phyloP scores from a whole-genome alignment of 1,139 yeast species.

The Yamadazyma dendronema region DNA sequence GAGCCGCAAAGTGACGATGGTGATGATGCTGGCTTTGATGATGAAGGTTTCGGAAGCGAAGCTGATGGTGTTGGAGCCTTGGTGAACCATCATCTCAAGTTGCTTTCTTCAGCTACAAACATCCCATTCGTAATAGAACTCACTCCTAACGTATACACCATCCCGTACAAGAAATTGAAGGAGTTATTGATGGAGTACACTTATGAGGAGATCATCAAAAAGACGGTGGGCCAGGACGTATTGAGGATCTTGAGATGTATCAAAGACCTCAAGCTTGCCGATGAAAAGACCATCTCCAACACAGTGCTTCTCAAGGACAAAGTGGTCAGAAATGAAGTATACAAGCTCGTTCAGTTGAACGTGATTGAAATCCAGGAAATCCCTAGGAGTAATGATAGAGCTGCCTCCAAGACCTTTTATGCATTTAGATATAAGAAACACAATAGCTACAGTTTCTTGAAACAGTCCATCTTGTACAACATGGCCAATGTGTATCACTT shows the following conservation, averaged over 20 bases:
- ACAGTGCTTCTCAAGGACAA: conserved; percentile 73
- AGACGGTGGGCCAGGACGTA: conserved; percentile 58
- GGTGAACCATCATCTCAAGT: conserved; percentile 50
- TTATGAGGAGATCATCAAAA: conserved; percentile 59
- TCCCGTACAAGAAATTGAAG: conserved; percentile 43
- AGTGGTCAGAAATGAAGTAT: conserved; percentile 66
- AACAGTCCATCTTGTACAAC: conserved; percentile 30
- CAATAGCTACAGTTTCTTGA: conserved; percentile 51
- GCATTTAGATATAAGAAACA: conserved; percentile 73
- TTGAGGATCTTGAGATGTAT: conserved; percentile 66
- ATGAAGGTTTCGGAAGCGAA: conserved; percentile 5
- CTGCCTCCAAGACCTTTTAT: conserved; percentile 85
- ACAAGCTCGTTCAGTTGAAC: conserved; percentile 55
- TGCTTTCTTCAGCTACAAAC: conserved; percentile 43
- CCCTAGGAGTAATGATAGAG: conserved; percentile 88
- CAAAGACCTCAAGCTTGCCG: conserved; percentile 65
- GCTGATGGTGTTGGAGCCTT: conserved; percentile 20
- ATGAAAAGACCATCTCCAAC: conserved; percentile 81
- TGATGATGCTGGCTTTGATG: conserved; percentile 6
- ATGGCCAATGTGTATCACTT: conserved; percentile 65
- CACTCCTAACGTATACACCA: conserved; percentile 41
- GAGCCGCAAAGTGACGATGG: conserved; percentile 29
- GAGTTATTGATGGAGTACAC: conserved; percentile 50
- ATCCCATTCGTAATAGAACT: conserved; percentile 47
- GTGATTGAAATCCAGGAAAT: conserved; percentile 82